Evolutionary conservation across 2,329 filamentous ascomycete genomes (phyloP).

Genomic region (Fusarium sp.): DNA sequence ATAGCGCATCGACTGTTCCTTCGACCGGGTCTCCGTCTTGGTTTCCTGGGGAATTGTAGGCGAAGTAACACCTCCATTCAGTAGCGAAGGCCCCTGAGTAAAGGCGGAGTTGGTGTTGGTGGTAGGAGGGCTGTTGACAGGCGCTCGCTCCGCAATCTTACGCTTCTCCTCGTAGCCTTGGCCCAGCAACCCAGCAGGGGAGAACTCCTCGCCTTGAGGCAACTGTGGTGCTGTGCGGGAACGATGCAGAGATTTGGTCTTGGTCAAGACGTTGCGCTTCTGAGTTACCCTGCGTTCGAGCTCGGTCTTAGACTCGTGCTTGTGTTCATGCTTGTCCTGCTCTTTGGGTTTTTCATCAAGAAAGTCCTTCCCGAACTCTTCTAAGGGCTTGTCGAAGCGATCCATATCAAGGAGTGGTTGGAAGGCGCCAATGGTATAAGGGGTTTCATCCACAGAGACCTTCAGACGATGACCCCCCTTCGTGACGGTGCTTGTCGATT

Average conservation of each 20-base stretch:
- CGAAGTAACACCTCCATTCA: constrained; percentile 56
- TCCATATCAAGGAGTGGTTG: constrained; percentile 74
- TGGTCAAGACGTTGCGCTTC: constrained; percentile 23
- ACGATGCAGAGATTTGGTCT: constrained; percentile 47
- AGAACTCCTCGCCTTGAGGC: constrained; percentile 55
- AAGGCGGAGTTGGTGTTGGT: constrained; percentile 54
- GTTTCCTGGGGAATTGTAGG: constrained; percentile 36
- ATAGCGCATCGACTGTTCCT: constrained; percentile 53
- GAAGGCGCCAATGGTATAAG: constrained; percentile 75
- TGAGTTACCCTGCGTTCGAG: constrained; percentile 28
- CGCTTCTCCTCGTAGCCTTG: constrained; percentile 60
- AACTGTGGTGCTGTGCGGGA: constrained; percentile 18
- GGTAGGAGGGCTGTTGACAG: constrained; percentile 42
- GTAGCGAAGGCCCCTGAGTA: constrained; percentile 67
- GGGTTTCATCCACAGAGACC: constrained; percentile 58
- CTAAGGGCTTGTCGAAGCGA: constrained; percentile 65
- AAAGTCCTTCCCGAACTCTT: constrained; percentile 62
- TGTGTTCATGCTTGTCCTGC: constrained; percentile 18
- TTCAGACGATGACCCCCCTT: constrained; percentile 49
- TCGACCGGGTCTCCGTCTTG: constrained; percentile 48
- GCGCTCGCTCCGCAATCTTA: constrained; percentile 48
- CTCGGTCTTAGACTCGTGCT: constrained; percentile 19
- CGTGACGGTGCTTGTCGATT: constrained; percentile 46
- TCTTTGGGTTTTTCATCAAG: constrained; percentile 23
- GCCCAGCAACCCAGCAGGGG: constrained; percentile 63